Evolutionary conservation across 176 grass and related monocot species (phyloP).

Genomic region (Rhipidocladum racemiflorum): DNA sequence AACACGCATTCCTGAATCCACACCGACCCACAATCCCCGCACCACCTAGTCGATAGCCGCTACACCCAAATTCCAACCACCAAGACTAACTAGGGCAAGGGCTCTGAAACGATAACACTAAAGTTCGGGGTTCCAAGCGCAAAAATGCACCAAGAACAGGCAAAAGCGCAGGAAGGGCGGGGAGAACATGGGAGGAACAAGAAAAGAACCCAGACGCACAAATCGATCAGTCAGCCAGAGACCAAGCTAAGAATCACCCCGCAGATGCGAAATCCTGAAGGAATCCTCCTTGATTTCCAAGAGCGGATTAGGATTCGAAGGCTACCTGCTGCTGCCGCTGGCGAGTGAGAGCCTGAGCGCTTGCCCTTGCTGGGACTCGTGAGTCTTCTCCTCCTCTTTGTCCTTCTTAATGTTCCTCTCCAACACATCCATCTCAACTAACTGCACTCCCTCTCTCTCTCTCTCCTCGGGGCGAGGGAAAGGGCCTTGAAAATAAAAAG

Average conservation of each 20-base stretch:
- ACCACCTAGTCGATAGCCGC: neutral
- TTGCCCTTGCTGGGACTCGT: slow-evolving; percentile 24
- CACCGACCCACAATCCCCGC: neutral
- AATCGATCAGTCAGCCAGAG: slow-evolving; percentile 11
- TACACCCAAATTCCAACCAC: neutral
- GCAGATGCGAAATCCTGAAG: neutral
- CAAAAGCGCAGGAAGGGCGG: neutral
- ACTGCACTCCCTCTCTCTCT: neutral
- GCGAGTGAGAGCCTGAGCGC: slow-evolving; percentile 44
- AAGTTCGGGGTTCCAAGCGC: neutral
- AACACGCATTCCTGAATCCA: slow-evolving; percentile 17
- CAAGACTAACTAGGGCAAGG: neutral
- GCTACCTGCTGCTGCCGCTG: slow-evolving; percentile 40
- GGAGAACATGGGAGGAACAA: neutral
- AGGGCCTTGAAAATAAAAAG: neutral
- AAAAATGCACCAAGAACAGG: neutral
- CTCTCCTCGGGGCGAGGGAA: neutral
- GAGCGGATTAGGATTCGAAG: neutral
- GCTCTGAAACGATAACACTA: neutral
- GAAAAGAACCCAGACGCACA: neutral
- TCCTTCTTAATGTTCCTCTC: slow-evolving; percentile 49
- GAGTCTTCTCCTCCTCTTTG: neutral
- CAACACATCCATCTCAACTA: slow-evolving; percentile 44
- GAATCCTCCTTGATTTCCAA: neutral
- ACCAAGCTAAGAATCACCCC: neutral